These are phyloP conservation scores for Secale cereale DNA, from an alignment of 176 grass and related monocot genomes.

Conservation along the genomic window DNA sequence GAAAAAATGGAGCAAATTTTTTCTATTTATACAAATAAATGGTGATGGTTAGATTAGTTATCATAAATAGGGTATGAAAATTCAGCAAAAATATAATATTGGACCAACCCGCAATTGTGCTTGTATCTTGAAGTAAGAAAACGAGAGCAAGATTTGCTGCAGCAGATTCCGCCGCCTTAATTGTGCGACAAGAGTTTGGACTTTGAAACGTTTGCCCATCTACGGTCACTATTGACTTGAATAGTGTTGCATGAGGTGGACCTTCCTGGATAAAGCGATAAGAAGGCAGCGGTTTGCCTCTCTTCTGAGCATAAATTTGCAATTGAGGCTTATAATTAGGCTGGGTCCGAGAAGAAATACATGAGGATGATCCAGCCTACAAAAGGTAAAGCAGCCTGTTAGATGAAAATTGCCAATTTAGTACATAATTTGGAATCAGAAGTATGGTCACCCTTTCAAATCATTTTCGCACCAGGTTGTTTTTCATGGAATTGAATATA, in stretches of 20 bases:
- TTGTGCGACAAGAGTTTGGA: constrained; percentile 33
- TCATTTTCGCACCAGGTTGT: neutral
- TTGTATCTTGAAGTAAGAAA: constrained; percentile 52
- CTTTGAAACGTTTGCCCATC: constrained; percentile 65
- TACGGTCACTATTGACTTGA: constrained; percentile 61
- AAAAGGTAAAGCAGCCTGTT: constrained; percentile 23
- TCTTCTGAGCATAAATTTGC: constrained; percentile 67
- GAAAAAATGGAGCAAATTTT: neutral
- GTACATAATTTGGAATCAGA: neutral
- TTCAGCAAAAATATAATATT: constrained; percentile 9
- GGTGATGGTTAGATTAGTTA: neutral
- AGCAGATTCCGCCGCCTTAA: constrained; percentile 60
- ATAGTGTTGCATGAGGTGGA: constrained; percentile 28
- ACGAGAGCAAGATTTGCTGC: constrained; percentile 72
- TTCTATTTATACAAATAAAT: neutral
- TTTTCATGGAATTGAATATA: neutral
- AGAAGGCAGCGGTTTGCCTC: constrained; percentile 34
- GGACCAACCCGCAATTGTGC: constrained; percentile 34
- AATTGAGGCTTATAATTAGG: constrained; percentile 54
- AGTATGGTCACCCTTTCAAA: constrained; percentile 4
- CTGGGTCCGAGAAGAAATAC: constrained; percentile 30
- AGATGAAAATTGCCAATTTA: constrained; percentile 28
- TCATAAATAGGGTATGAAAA: constrained; percentile 4
- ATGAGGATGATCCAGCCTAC: constrained; percentile 34
- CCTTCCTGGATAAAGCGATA: constrained; percentile 42